These are phyloP conservation scores for Paxillus rubicundulus DNA, from an alignment of 768 basidiomycete species.

Conservation along the genomic window DNA sequence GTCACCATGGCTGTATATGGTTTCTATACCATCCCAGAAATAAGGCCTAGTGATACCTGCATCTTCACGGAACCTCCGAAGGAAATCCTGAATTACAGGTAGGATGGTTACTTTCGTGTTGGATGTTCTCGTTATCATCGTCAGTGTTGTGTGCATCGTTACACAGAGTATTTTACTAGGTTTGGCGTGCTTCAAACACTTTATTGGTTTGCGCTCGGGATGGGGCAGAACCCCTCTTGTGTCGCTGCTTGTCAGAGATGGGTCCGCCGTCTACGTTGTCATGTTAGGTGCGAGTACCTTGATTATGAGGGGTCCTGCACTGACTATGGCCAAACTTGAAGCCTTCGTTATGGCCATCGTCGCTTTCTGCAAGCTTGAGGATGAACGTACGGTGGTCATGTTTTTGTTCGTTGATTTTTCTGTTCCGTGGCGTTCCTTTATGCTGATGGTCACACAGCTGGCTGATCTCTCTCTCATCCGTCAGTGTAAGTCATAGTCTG, in stretches of 20 bases:
- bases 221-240: constrained; percentile 44
- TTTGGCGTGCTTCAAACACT: constrained; percentile 39
- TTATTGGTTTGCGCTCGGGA: constrained; percentile 32
- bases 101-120: background rate
- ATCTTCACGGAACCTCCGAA: constrained; percentile 1
- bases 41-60: background rate
- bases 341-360: background rate
- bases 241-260: constrained; percentile 43
- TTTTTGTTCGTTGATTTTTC: constrained; percentile 2
- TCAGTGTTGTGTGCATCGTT: constrained; percentile 29
- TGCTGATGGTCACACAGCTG: constrained; percentile 12
- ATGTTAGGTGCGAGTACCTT: constrained; percentile 33
- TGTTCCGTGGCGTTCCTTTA: background rate
- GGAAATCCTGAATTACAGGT: constrained; percentile 1
- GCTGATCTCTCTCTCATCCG: constrained; percentile 13
- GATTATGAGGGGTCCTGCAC: background rate
- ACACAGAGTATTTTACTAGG: constrained; percentile 41
- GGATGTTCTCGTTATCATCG: background rate
- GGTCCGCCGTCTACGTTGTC: constrained; percentile 42
- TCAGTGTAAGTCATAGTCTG: constrained; percentile 13
- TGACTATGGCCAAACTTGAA: background rate
- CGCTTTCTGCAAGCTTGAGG: background rate
- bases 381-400: background rate
- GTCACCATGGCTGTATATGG: constrained; percentile 28
- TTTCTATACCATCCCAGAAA: constrained; percentile 17